Conservation (phyloP, 164 flowering plant species). For the Annona cherimola region DNA sequence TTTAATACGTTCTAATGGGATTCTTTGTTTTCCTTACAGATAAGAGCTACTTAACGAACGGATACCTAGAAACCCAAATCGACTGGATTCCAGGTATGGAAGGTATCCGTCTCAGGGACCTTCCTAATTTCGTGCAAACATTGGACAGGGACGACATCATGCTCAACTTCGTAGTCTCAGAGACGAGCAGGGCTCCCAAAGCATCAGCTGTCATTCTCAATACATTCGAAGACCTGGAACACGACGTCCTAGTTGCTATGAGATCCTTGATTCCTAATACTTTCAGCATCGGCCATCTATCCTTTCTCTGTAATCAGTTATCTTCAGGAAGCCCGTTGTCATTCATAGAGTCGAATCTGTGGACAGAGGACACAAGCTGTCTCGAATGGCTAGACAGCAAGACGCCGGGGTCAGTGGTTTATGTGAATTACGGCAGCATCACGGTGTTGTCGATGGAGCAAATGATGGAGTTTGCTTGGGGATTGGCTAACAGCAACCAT, state of each 20-base stretch:
- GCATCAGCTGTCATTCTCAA: slow-evolving; percentile 15
- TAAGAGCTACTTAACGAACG: slow-evolving; percentile 9
- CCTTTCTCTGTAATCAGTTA: slow-evolving; percentile 1
- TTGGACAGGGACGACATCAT: slow-evolving; percentile 9
- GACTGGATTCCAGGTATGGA: slow-evolving; percentile 12
- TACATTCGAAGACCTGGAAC: slow-evolving; percentile 22
- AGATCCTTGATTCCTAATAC: neutral
- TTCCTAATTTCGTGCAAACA: slow-evolving; percentile 5
- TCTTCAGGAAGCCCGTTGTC: neutral
- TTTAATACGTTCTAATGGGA: neutral
- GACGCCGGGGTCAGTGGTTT: slow-evolving; percentile 24
- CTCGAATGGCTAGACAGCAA: slow-evolving; percentile 32
- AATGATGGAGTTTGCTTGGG: slow-evolving; percentile 40
- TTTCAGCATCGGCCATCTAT: slow-evolving; percentile 32
- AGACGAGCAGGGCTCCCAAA: slow-evolving; percentile 2
- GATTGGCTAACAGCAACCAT: slow-evolving; percentile 31
- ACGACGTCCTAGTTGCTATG: slow-evolving; percentile 15
- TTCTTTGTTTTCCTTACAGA: neutral
- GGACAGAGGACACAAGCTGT: slow-evolving; percentile 33
- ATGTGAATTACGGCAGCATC: slow-evolving; percentile 38
- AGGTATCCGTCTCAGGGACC: slow-evolving; percentile 4
- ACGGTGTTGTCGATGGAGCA: slow-evolving; percentile 26
- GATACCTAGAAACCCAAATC: slow-evolving; percentile 1
- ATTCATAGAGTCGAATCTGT: slow-evolving; percentile 10
- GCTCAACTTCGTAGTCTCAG: slow-evolving; percentile 2